Evolutionary conservation across 2,329 filamentous ascomycete species (phyloP), one percentile per base, ranked within the genome.

Genomic region (Phaeoacremonium minimum): DNA sequence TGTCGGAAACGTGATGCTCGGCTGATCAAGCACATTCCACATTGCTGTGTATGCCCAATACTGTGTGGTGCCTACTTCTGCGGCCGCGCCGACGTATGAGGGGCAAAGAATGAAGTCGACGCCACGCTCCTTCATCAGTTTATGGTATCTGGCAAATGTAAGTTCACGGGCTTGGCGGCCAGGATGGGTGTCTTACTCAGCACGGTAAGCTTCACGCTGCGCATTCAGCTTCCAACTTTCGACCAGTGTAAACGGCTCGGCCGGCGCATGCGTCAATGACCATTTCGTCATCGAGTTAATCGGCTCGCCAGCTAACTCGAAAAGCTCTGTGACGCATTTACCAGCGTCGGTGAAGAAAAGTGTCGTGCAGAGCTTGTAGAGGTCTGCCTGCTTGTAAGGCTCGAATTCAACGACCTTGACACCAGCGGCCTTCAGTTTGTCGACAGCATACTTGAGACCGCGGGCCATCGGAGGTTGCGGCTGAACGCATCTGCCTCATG

Each of bases 1-100:
- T 4, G 46, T 56, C 5, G 56, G 55, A 14, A 58, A 51, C 2
- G 50, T 41, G 7, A 44, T 38, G 17, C 38, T 47, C 1, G 54
- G 54, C 11, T 52, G 46, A 26, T 60, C 56, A 2, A 59, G 50
- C 4, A 55, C 46, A 22, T 60, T 60, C 49, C 52, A 59, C 15
- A 56, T 49, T 4, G 48, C 46, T 1, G 55, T 60, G 35, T 60
- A 60, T 15, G 38, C 37, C 40, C 45, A 55, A 29, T 55, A 53
- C 11, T 48, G 44, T 4, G 45, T 37, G 13, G 46, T 41, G 4
- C 45, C 52, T 5, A 46, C 40, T 4, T 26, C 36, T 2, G 45
- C 44, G 3, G 46, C 48, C 9, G 41, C 43, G 13, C 52, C 53
- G 3, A 50, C 38, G 13, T 46, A 54, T 2, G 44, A 46, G 2